phyloP scores from a whole-genome alignment of 495 filamentous ascomycete genomes.

The Pseudomonodictys pantanalensis region DNA sequence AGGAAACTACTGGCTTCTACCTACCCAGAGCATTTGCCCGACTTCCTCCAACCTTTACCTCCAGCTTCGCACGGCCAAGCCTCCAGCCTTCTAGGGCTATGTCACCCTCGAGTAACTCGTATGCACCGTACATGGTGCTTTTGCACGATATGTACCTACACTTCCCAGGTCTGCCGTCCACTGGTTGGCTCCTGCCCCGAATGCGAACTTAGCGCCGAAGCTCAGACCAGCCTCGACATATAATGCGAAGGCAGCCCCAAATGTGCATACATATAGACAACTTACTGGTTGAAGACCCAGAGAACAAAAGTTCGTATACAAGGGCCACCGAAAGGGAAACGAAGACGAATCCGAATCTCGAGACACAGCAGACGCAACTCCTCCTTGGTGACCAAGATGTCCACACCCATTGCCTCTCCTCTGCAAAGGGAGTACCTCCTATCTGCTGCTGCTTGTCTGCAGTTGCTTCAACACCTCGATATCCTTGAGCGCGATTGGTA shows the following conservation, averaged over 20 bases:
- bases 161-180: neutral
- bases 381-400: too few species aligned
- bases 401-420: too few species aligned
- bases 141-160: neutral
- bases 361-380: too few species aligned
- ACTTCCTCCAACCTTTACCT: too few species aligned
- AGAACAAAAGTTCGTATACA: conserved; percentile 5
- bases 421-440: neutral
- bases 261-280: conserved; percentile 1
- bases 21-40: too few species aligned
- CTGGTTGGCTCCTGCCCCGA: conserved; percentile 9
- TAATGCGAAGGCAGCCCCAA: neutral
- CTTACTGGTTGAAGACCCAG: conserved; percentile 2
- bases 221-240: neutral
- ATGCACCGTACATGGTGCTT: too few species aligned
- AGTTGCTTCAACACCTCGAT: neutral
- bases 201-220: conserved; percentile 18
- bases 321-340: too few species aligned
- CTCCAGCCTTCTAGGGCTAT: too few species aligned
- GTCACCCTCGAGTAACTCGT: too few species aligned
- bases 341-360: too few species aligned
- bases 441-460: neutral
- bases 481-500: neutral
- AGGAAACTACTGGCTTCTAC: too few species aligned
- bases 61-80: too few species aligned